A percentile compares a stretch with the other conserved stretches of the same genome.
These are phyloP conservation scores for Moringa oleifera DNA, from an alignment of 345 rosid species.

Conservation along the genomic window DNA sequence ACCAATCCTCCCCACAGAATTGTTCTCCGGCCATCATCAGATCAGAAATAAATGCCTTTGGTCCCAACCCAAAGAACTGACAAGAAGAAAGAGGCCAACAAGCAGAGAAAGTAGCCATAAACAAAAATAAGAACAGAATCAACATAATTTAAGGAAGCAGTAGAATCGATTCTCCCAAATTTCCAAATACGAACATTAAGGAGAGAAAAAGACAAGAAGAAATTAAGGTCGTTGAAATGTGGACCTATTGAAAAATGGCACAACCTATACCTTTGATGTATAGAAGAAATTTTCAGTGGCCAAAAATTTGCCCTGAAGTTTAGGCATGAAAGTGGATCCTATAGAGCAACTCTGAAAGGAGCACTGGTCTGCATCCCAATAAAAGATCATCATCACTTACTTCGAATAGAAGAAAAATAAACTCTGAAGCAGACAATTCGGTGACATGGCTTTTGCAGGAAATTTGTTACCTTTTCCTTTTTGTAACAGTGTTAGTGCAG, in stretches of 20 bases:
- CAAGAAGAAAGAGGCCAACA: slow-evolving; percentile 12
- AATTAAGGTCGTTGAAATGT: neutral
- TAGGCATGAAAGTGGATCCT: slow-evolving; percentile 78
- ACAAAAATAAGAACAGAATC: slow-evolving; percentile 3
- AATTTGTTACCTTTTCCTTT: slow-evolving; percentile 59
- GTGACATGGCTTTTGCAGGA: neutral
- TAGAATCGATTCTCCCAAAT: slow-evolving; percentile 6
- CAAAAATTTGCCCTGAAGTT: slow-evolving; percentile 71
- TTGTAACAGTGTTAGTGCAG: slow-evolving; percentile 52
- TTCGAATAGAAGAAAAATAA: slow-evolving; percentile 11
- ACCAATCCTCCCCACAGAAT: slow-evolving; percentile 91
- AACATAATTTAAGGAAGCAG: neutral
- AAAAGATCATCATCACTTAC: neutral
- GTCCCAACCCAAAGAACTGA: slow-evolving; percentile 70
- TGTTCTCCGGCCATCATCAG: slow-evolving; percentile 56
- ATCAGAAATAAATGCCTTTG: slow-evolving; percentile 54
- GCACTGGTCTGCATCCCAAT: slow-evolving; percentile 58
- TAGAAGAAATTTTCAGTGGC: slow-evolving; percentile 86
- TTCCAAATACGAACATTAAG: slow-evolving; percentile 7
- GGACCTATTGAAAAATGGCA: neutral
- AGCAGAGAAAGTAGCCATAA: neutral
- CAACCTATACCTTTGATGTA: slow-evolving; percentile 63
- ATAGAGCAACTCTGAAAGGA: slow-evolving; percentile 48
- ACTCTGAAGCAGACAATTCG: neutral
- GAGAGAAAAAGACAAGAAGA: neutral